phyloP scores from a whole-genome alignment of 2,329 filamentous ascomycete genomes.

The Torrubiellomyces zombiae region DNA sequence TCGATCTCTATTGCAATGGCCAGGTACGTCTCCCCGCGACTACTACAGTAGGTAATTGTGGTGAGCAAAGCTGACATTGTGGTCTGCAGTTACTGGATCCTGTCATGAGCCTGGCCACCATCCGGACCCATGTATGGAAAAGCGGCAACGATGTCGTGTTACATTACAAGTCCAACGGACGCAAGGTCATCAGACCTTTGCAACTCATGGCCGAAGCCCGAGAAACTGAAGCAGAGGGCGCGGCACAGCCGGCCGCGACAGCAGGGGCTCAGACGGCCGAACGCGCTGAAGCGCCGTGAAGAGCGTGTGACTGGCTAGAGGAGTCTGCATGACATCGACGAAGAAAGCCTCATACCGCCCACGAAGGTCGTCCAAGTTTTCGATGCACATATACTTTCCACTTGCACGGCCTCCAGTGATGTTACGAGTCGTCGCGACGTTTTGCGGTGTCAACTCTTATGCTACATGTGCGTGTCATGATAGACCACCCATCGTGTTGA shows the following conservation, averaged over 20 bases:
- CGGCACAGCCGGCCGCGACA: constrained; percentile 5
- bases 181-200: constrained; percentile 36
- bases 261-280: constrained; percentile 6
- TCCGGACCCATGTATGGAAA: constrained; percentile 86
- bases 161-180: constrained; percentile 84
- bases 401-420: too few relatives aligned
- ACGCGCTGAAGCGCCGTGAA: constrained; percentile 4
- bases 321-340: too few relatives aligned
- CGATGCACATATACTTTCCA: too few relatives aligned
- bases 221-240: constrained; percentile 9
- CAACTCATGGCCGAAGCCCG: constrained; percentile 6
- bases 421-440: too few relatives aligned
- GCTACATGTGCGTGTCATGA: too few relatives aligned
- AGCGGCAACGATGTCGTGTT: constrained; percentile 84
- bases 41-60: too few relatives aligned
- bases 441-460: too few relatives aligned
- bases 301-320: too few relatives aligned
- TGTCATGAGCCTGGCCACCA: constrained; percentile 84
- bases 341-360: too few relatives aligned
- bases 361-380: too few relatives aligned
- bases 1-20: constrained; percentile 89
- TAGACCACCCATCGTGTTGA: constrained; percentile 44
- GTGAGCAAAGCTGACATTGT: not conserved
- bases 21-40: constrained; percentile 43
- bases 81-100: constrained; percentile 45